A percentile compares a stretch with the other conserved stretches of the same genome.
Evolutionary conservation across 2,329 filamentous ascomycete species (phyloP).

Genomic region (Colletotrichum sp.): DNA sequence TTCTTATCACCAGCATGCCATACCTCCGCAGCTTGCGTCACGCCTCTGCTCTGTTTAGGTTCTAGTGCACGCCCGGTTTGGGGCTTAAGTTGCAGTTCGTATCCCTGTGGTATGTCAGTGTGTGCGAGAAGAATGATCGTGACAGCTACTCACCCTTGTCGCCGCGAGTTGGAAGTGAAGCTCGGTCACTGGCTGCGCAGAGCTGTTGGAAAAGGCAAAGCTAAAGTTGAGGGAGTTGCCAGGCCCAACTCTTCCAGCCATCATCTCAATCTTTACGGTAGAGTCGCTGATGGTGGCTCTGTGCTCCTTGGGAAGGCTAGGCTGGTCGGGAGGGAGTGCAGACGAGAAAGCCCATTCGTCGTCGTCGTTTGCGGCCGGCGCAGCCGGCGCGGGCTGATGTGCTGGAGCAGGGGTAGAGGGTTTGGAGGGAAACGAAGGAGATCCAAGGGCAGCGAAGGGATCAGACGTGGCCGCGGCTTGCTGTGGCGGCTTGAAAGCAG

Average conservation of each 20-base stretch:
- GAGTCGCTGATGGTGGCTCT: slow-evolving; percentile 73
- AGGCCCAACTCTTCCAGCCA: slow-evolving; percentile 65
- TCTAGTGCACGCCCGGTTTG: slow-evolving; percentile 81
- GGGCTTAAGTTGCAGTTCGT: slow-evolving; percentile 80
- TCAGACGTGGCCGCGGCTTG: slow-evolving; percentile 42
- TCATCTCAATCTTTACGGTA: slow-evolving; percentile 74
- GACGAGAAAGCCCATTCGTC: slow-evolving; percentile 97
- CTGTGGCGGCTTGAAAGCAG: slow-evolving; percentile 50
- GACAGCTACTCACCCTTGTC: slow-evolving; percentile 71
- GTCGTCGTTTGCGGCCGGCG: slow-evolving; percentile 61
- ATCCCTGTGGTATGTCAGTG: slow-evolving; percentile 62
- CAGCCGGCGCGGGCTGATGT: slow-evolving; percentile 29
- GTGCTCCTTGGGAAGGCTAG: slow-evolving; percentile 63
- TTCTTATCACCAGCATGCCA: slow-evolving; percentile 72
- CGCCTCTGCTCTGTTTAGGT: slow-evolving; percentile 75
- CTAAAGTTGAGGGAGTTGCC: slow-evolving; percentile 69
- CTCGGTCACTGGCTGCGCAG: slow-evolving; percentile 72
- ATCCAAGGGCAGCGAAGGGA: slow-evolving; percentile 51
- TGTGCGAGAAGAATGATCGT: not conserved
- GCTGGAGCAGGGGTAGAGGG: slow-evolving; percentile 39
- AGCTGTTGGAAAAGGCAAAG: slow-evolving; percentile 86
- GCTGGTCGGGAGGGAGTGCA: slow-evolving; percentile 69
- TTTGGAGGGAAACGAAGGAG: slow-evolving; percentile 43
- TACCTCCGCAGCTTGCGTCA: slow-evolving; percentile 82
- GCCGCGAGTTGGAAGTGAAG: slow-evolving; percentile 93